Conservation (phyloP, 2,329 filamentous ascomycete genomes). For the Zopfia rhizophila region DNA sequence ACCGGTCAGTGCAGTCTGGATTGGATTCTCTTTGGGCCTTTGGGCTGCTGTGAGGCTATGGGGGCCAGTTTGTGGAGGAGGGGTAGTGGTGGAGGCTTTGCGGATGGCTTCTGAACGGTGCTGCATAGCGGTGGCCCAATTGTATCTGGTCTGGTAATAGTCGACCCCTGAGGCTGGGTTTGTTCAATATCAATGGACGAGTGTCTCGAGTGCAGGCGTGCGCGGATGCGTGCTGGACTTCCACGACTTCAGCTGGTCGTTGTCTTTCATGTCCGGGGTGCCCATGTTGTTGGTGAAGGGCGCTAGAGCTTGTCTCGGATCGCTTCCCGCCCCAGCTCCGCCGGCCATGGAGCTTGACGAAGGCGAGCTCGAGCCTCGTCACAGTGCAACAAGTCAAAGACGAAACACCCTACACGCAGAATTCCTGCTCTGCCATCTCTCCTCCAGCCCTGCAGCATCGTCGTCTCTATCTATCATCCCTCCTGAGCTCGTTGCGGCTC, state of each 20-base stretch:
- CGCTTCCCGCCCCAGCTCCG: conserved; percentile 21
- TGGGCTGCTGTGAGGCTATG: background rate
- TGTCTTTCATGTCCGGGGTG: conserved; percentile 4
- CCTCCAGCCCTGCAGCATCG: conserved; percentile 11
- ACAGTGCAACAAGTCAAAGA: conserved; percentile 27
- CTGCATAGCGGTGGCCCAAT: background rate
- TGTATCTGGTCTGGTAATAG: too few species aligned
- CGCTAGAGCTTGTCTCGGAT: conserved; percentile 17
- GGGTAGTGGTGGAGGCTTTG: background rate
- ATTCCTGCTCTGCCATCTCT: conserved; percentile 18
- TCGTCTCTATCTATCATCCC: conserved; percentile 6
- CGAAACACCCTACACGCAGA: conserved; percentile 25
- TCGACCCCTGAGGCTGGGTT: too few species aligned
- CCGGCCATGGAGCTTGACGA: conserved; percentile 18
- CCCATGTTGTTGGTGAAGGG: background rate
- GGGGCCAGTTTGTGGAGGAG: conserved; percentile 11
- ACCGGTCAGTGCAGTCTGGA: conserved; percentile 36
- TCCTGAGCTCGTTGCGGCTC: conserved; percentile 16
- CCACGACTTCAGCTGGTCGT: too few species aligned
- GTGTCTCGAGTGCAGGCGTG: conserved; percentile 18
- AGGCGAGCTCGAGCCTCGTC: conserved; percentile 34
- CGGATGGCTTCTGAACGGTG: too few species aligned
- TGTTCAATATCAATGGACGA: too few species aligned
- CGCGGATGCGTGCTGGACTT: conserved; percentile 11
- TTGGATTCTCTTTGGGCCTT: background rate